Percentiles rank a stretch among this genome's conserved stretches.
Conservation (phyloP, 768 basidiomycete genomes). For the Macrocybe gigantea region DNA sequence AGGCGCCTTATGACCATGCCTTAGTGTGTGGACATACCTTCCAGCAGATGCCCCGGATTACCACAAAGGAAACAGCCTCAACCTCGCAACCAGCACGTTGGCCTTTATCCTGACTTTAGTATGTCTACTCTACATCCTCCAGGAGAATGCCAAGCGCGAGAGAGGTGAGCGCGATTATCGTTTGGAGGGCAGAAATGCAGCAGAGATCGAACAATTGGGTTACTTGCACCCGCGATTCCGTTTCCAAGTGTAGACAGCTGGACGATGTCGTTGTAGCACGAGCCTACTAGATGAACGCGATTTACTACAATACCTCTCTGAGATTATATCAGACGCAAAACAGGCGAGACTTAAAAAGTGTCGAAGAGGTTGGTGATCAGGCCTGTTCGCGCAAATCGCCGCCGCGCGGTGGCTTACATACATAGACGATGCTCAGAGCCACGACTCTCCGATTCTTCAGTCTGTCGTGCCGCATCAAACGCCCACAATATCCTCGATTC, state of each 20-base stretch:
- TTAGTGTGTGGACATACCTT: conserved; percentile 42
- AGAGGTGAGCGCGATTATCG: conserved; percentile 36
- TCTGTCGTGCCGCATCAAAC: too few species aligned
- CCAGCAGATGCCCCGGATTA: conserved; percentile 40
- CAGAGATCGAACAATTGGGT: conserved; percentile 34
- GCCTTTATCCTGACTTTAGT: conserved; percentile 2
- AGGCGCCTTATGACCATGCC: neutral
- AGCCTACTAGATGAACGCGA: too few species aligned
- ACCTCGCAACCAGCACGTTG: conserved; percentile 30
- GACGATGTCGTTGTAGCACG: too few species aligned
- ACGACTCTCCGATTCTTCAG: too few species aligned
- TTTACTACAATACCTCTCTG: too few species aligned
- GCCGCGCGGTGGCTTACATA: too few species aligned
- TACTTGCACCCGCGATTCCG: conserved; percentile 40
- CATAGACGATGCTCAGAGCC: too few species aligned
- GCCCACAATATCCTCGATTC: too few species aligned
- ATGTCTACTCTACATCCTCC: conserved; percentile 23
- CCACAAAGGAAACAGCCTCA: conserved; percentile 41
- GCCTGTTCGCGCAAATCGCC: too few species aligned
- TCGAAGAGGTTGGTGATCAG: too few species aligned
- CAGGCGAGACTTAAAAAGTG: too few species aligned
- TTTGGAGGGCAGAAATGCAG: conserved; percentile 27
- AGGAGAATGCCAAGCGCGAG: conserved; percentile 36
- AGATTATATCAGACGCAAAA: too few species aligned
- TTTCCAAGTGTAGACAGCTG: conserved; percentile 21